Evolutionary conservation across 371 early-diverging fungal species (phyloP), one percentile per base, ranked within the genome.

Genomic region (Funneliformis caledonium): DNA sequence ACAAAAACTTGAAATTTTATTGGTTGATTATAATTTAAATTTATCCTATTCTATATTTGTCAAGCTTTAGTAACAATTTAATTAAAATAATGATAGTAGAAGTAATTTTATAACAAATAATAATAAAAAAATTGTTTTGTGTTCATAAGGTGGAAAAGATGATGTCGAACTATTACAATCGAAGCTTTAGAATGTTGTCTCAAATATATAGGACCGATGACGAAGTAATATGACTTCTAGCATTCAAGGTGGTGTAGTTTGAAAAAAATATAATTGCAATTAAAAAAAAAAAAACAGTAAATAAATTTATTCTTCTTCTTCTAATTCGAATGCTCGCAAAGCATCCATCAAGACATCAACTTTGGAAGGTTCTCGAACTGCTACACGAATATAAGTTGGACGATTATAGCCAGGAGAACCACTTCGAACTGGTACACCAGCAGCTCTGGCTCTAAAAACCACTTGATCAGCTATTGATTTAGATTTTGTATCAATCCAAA

Each of bases 371-470:
- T 90, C 88, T 37, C 96, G 91, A 16, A 95, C 96, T 42, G 95
- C 96, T 19, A 95, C 87, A 72, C 96, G 89, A 22, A 95, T 89
- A 88, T 90, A 91, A 1, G 93, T 89, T 9, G 91, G 91, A 48
- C 92, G 88, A n/a, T 90, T 84, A 82, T 95, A 95, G 2, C 96
- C 96, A 37, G 93, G 94, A 50, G 86, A 86, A 26, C 96, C 96
- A 82, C 92, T 92, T 37, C 96, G 88, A 37, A 95, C 92, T 22
- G 96, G 96, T 1, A 94, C 94, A 82, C 96, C 96, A 22, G 94
- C 94, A 37, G 83, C 85, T 77, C 89, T 89, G 12, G 95, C 94
- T 79, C 90, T 75, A 14, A 87, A 87, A 37, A 92, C 88, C 0
- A 93, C 94, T 75, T 87, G 86, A 37, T 86, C 86, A 1, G 94